Evolutionary conservation across 805 yeast species (phyloP).

Genomic region (Yueomyces sinensis): DNA sequence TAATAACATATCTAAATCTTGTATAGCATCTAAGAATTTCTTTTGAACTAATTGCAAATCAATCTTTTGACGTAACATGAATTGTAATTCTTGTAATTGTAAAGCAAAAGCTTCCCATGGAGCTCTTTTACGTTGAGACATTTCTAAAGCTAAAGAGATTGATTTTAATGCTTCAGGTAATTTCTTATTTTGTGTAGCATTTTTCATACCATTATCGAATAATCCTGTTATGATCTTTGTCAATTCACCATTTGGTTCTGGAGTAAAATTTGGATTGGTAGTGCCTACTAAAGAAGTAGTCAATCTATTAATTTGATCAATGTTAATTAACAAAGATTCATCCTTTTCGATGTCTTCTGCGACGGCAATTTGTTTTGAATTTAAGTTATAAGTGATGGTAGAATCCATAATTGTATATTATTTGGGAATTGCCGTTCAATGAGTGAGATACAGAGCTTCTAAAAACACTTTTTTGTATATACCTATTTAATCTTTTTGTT

Average conservation of each 20-base stretch:
- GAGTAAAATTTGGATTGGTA: conserved; percentile 39
- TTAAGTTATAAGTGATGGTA: conserved; percentile 13
- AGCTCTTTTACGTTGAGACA: conserved; percentile 47
- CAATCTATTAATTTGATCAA: conserved; percentile 25
- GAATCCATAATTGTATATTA: neutral
- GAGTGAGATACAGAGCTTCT: no score
- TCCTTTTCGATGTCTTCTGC: conserved; percentile 3
- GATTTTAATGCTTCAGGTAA: conserved; percentile 50
- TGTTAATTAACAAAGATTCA: conserved; percentile 11
- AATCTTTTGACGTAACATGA: conserved; percentile 55
- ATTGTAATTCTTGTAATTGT: conserved; percentile 52
- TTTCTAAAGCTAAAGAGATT: conserved; percentile 51
- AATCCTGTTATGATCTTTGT: conserved; percentile 45
- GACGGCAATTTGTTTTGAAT: conserved; percentile 14
- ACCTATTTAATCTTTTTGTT: no score
- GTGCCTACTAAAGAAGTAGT: conserved; percentile 22
- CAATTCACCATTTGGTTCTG: conserved; percentile 39
- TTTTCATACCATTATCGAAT: conserved; percentile 46
- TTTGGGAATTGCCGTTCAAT: no score
- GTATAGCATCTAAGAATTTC: conserved; percentile 44
- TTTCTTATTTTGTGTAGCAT: conserved; percentile 40
- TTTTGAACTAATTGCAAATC: conserved; percentile 50
- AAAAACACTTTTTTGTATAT: no score
- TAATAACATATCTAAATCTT: conserved; percentile 55
- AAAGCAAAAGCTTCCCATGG: conserved; percentile 66